Evolutionary conservation across 192 early-diverging fungal species (phyloP).

Genomic region (Backusella liffmaniae): DNA sequence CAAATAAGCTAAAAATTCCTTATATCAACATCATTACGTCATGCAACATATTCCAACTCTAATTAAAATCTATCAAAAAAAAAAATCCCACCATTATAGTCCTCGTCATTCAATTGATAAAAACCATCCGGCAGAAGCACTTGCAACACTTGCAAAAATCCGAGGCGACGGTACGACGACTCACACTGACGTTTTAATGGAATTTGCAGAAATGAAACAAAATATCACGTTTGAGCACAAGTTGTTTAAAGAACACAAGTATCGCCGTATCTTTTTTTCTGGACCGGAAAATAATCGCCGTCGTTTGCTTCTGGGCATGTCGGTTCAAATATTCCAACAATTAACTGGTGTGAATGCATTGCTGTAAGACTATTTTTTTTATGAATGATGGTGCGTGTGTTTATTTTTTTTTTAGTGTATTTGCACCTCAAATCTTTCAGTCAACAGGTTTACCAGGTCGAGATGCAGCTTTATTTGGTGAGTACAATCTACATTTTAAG

Average conservation of each 20-base stretch:
- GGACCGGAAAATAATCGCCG: constrained; percentile 51
- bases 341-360: constrained; percentile 76
- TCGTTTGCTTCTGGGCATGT: constrained; percentile 52
- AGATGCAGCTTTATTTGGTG: constrained; percentile 46
- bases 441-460: constrained; percentile 44
- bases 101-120: constrained; percentile 69
- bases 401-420: constrained; percentile 31
- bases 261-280: constrained; percentile 36
- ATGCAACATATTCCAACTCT: constrained; percentile 43
- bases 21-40: constrained; percentile 47
- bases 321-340: constrained; percentile 71
- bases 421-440: constrained; percentile 54
- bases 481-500: constrained; percentile 28
- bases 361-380: constrained; percentile 44
- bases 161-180: constrained; percentile 48
- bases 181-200: constrained; percentile 48
- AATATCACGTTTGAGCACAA: constrained; percentile 51
- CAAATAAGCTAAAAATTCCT: constrained; percentile 58
- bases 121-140: constrained; percentile 54
- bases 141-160: constrained; percentile 50
- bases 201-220: constrained; percentile 60
- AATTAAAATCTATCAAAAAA: not conserved
- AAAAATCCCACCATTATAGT: constrained; percentile 45
- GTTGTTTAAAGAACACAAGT: constrained; percentile 11
- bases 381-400: constrained; percentile 46